Base-by-base conservation (phyloP, 768 basidiomycete genomes). In the Leccinum rimulosum region DNA sequence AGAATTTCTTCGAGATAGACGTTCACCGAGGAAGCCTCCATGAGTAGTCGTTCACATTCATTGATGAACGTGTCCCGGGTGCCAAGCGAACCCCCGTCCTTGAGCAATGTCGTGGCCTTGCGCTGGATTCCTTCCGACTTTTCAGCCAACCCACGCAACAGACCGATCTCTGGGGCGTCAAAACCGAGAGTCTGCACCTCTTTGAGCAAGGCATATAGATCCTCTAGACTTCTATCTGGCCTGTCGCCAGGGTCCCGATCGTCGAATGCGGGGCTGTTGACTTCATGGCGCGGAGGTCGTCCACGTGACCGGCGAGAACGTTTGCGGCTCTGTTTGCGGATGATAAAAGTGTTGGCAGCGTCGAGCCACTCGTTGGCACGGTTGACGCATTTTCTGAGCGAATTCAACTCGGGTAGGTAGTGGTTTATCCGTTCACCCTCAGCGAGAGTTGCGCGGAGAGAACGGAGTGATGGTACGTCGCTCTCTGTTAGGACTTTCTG, bases 281-380 rank as follows among this genome's bases (percentile, higher is more conserved):
- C 70, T 6, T 82, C 81, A 35, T 75, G 76, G 33, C 74, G 67
- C 36, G 79, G 75, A 51, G 76, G 80, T 47, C 86, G 80, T 31
- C 85, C 81, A 58, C 82, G 82, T 52, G 85, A 82, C 57, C 85
- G 79, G 54, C 86, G 81, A 19, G 87, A 79, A n/a, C 89, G 87
- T 69, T 90, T 91, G 55, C 89, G 82, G 61, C 85, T 87, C 66
- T 89, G 87, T 72, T 92, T 93, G 56, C 90, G 87, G 53, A 88
- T 82, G 60, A 88, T 79, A 74, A 91, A 91, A 0, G 82, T 79
- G 63, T 91, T 91, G 33, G 91, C 90, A 9, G 84, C 80, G 59
- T 93, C 92, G n/a, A 94, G 79, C 94, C 94, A 95, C 66, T 89
- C 88, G 62, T 86, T 92, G 19, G 90, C 94, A 61, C 84, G 81